A percentile compares a stretch with the other conserved stretches of the same genome.
Conservation (phyloP, 2,329 filamentous ascomycete species). For the Beauveria caledonica region DNA sequence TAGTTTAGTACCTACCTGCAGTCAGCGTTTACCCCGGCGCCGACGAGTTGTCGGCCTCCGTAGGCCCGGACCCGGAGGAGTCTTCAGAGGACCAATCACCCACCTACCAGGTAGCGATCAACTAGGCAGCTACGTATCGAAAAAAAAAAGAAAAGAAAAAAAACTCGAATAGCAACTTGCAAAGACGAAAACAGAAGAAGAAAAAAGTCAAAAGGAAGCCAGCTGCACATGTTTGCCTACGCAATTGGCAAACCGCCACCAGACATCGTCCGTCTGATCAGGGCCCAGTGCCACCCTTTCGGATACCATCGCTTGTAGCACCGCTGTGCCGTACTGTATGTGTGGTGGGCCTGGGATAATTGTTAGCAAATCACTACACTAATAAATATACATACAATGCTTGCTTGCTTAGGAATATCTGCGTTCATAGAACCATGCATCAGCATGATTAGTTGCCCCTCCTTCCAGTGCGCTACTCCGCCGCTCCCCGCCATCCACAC, state of each 20-base stretch:
- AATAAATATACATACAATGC: background rate
- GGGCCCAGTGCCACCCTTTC: background rate
- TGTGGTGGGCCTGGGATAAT: background rate
- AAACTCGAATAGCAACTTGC: background rate
- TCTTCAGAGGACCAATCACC: too few relatives aligned
- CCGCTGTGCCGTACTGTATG: background rate
- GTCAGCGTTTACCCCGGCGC: too few relatives aligned
- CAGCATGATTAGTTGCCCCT: background rate
- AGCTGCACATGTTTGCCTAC: background rate
- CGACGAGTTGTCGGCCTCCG: background rate
- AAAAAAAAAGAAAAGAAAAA: background rate
- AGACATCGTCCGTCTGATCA: background rate
- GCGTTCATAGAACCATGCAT: too few relatives aligned
- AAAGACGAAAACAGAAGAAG: background rate
- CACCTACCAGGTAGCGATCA: too few relatives aligned
- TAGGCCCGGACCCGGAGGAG: background rate
- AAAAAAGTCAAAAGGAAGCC: background rate
- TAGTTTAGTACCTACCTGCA: too few relatives aligned
- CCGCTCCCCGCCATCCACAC: background rate
- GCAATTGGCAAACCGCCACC: background rate
- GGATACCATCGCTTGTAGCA: slow-evolving; percentile 4
- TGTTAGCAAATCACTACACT: background rate
- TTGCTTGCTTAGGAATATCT: too few relatives aligned
- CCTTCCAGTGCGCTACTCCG: background rate
- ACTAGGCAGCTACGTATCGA: background rate